Evolutionary conservation across 1,284 basidiomycete species (phyloP).

Genomic region (Cryptococcus wingfieldii): DNA sequence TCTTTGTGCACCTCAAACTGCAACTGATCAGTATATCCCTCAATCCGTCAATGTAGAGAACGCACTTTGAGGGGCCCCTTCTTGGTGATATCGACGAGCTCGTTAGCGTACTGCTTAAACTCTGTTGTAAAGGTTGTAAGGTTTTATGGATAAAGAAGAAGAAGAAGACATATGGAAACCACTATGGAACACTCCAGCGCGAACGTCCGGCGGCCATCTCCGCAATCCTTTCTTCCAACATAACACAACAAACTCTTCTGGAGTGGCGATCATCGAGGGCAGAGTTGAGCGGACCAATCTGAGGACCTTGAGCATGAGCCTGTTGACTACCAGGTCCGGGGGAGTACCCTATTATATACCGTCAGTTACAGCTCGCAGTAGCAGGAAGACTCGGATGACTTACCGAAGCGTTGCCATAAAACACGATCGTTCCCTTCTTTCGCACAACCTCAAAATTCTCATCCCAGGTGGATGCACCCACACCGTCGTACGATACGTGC

Average conservation of each 20-base stretch:
- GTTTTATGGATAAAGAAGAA: too few relatives aligned
- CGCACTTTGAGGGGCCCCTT: slow-evolving; percentile 60
- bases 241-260: too few relatives aligned
- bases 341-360: slow-evolving; percentile 19
- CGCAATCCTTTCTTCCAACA: too few relatives aligned
- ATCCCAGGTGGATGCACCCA: slow-evolving; percentile 90
- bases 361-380: neutral
- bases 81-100: slow-evolving; percentile 64
- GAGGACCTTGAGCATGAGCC: slow-evolving; percentile 76
- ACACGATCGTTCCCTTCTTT: slow-evolving; percentile 71
- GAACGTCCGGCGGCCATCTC: too few relatives aligned
- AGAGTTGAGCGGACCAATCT: slow-evolving; percentile 66
- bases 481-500: slow-evolving; percentile 81
- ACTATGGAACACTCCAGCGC: too few relatives aligned
- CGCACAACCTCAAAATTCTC: slow-evolving; percentile 73
- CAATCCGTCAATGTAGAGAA: neutral
- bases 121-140: too few relatives aligned
- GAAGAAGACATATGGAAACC: too few relatives aligned
- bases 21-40: neutral
- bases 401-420: slow-evolving; percentile 85
- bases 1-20: slow-evolving; percentile 64
- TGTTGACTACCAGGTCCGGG: slow-evolving; percentile 63
- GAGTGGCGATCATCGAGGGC: slow-evolving; percentile 61
- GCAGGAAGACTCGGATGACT: slow-evolving; percentile 16
- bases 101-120: slow-evolving; percentile 60